Evolutionary conservation across 2,329 filamentous ascomycete genomes (phyloP), one percentile per base, ranked within the genome.

Genomic region (Tolypocladium cylindrosporum): DNA sequence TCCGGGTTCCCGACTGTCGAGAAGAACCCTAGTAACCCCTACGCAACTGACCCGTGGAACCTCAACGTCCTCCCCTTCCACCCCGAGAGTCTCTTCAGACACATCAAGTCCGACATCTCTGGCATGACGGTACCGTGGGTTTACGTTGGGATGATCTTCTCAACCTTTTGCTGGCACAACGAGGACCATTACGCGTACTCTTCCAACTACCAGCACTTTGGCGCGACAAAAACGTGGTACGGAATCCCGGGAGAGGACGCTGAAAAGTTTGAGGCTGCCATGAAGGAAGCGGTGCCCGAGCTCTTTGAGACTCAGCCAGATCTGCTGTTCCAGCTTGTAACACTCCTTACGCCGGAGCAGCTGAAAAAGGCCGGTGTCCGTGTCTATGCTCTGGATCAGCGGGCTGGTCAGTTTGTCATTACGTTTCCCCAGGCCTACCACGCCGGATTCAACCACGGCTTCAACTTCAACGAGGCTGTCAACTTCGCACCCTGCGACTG

Each of bases 121-220:
- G 94, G 94, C 42, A 99, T 99, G 94, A 99, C 94, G 0, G 93
- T 99, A 9, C 94, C 94, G 0, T 99, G 94, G 94, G 85, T 99
- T 4, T 99, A 99, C 69, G 94, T 99, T 4, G 94, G 94, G 61
- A 99, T 99, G 94, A 95, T 96, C 43, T 99, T 99, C 71, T 99
- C 94, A 0, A 97, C 94, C 0, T 99, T 99, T 69, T 99, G 94
- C 73, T 99, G 94, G 94, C 94, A 99, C 71, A 97, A 96, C 62
- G 94, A 99, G 68, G 94, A 99, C 67, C 94, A 99, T 69, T 97
- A 96, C 69, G 88, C 94, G 2, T 99, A 97, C 70, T 99, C 94
- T 0, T 89, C 94, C 56, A 99, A 99, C 65, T 99, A 97, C 67
- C 94, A 99, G 71, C 94, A 99, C 67, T 96, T 99, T 67, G 94